Conservation (phyloP, 2,329 filamentous ascomycete genomes). For the Chrysosphaeria jannelii region DNA sequence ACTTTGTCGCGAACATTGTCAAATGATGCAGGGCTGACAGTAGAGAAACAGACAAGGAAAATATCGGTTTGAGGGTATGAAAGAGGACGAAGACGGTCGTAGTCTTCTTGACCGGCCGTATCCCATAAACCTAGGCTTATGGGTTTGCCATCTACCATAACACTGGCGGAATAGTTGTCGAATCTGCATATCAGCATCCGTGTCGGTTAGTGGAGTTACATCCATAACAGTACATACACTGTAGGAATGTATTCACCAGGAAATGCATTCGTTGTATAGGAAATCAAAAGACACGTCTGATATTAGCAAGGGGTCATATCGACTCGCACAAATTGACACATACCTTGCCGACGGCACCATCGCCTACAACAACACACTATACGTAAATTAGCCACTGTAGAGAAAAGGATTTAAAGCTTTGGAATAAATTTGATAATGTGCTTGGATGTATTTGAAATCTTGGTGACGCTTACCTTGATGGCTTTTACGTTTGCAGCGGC, state of each 20-base stretch:
- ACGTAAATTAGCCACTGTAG: no score
- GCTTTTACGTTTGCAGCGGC: slow-evolving; percentile 67
- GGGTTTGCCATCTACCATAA: slow-evolving; percentile 95
- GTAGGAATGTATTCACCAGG: slow-evolving; percentile 99
- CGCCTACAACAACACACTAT: slow-evolving; percentile 93
- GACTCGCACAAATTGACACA: slow-evolving; percentile 1
- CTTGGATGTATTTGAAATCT: no score
- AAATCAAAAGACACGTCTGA: slow-evolving; percentile 94
- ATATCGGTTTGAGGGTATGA: slow-evolving; percentile 98
- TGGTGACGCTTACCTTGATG: slow-evolving; percentile 72
- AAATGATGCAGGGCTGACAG: slow-evolving; percentile 89
- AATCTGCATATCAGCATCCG: slow-evolving; percentile 24
- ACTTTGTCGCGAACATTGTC: slow-evolving; percentile 99
- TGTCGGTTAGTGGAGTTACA: no score
- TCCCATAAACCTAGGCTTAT: slow-evolving; percentile 95
- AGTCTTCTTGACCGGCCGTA: slow-evolving; percentile 96
- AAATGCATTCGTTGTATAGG: slow-evolving; percentile 97
- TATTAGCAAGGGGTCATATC: slow-evolving; percentile 7
- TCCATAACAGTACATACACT: slow-evolving; percentile 55
- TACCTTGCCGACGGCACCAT: slow-evolving; percentile 98
- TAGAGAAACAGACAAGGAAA: slow-evolving; percentile 94
- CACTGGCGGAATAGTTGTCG: slow-evolving; percentile 96
- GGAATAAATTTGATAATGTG: no score
- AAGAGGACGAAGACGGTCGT: slow-evolving; percentile 75
- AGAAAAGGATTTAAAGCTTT: slow-evolving; percentile 5